A percentile compares a stretch with the other conserved stretches of the same genome.
These are phyloP conservation scores for Andalucia godoyi DNA, from an alignment of 78 protist genomes.

Conservation along the genomic window DNA sequence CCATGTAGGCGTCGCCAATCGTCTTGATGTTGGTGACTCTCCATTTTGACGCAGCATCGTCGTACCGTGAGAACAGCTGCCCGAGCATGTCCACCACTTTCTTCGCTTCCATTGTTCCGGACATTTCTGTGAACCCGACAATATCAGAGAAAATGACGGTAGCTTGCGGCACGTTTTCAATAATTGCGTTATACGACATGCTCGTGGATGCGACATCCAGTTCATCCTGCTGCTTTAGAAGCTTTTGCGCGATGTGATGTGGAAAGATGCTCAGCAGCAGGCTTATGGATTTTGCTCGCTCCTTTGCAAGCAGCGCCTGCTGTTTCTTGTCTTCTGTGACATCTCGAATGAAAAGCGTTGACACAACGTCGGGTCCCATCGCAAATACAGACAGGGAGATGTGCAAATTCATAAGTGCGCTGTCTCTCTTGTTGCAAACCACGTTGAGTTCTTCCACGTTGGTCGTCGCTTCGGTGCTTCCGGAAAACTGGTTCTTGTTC, in stretches of 20 bases:
- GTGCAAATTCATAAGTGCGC: neutral
- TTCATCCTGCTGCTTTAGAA: neutral
- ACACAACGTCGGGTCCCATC: neutral
- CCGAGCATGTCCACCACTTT: neutral
- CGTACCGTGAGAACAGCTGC: neutral
- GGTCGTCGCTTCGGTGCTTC: neutral
- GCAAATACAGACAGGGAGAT: neutral
- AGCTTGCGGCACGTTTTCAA: no score
- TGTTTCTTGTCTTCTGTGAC: neutral
- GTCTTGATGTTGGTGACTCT: constrained; percentile 12
- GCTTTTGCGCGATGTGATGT: neutral
- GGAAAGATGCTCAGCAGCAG: neutral
- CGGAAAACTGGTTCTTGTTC: no score
- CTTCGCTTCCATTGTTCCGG: neutral
- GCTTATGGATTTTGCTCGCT: neutral
- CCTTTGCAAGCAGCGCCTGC: neutral
- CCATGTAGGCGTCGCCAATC: constrained; percentile 26
- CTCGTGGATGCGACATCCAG: neutral
- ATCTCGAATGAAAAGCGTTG: neutral
- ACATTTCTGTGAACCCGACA: constrained; percentile 1
- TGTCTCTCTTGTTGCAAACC: neutral
- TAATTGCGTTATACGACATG: no score
- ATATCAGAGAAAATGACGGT: constrained; percentile 19
- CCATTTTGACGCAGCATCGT: neutral
- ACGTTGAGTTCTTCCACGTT: neutral